Conservation (phyloP, 345 rosid species). For the Lumnitzera racemosa region DNA sequence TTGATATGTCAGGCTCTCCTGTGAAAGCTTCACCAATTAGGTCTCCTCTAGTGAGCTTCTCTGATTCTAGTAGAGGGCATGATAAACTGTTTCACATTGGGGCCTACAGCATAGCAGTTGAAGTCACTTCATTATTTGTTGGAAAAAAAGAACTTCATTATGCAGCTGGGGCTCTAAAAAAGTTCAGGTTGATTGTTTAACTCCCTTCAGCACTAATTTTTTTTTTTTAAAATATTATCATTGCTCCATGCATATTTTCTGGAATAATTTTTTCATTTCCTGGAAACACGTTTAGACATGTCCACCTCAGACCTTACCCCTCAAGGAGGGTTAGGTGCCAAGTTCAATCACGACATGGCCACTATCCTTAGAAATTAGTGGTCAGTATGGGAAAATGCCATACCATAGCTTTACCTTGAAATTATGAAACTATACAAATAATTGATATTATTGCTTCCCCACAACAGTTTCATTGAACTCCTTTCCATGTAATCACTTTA, state of each 20-base stretch:
- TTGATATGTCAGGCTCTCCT: conserved; percentile 35
- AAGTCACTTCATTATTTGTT: conserved; percentile 54
- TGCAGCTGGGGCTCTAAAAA: conserved; percentile 34
- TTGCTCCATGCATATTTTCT: not conserved
- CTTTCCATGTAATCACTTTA: not conserved
- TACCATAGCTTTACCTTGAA: too few species aligned
- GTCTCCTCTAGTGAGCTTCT: conserved; percentile 13
- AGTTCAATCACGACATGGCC: too few species aligned
- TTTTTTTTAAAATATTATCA: not conserved
- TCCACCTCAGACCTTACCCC: too few species aligned
- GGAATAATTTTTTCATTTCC: too few species aligned
- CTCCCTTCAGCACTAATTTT: not conserved
- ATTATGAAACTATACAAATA: not conserved
- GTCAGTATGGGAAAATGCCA: too few species aligned
- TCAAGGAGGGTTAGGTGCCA: too few species aligned
- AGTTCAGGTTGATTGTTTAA: conserved; percentile 27
- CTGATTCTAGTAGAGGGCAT: conserved; percentile 41
- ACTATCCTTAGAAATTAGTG: too few species aligned
- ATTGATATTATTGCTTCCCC: not conserved
- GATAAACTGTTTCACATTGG: conserved; percentile 42
- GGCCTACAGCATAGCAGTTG: conserved; percentile 35
- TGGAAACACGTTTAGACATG: too few species aligned
- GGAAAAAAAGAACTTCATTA: conserved; percentile 58
- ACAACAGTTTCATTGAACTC: too few species aligned
- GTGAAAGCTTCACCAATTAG: conserved; percentile 16